Percentiles rank a stretch among this genome's conserved stretches.
Evolutionary conservation across 768 basidiomycete species (phyloP).

Genomic region (Daedaleopsis nitida): DNA sequence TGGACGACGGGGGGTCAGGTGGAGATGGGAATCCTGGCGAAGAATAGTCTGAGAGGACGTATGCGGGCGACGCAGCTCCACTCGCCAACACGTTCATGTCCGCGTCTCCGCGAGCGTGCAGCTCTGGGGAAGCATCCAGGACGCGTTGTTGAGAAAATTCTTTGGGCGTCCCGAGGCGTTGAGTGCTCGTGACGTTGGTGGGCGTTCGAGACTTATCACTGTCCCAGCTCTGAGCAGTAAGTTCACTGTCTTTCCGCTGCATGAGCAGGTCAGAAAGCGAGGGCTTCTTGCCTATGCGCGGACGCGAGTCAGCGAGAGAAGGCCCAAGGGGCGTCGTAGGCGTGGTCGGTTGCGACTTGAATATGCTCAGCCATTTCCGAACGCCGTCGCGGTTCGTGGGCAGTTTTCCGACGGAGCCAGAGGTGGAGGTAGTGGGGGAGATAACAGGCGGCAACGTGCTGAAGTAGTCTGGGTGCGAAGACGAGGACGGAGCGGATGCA

Average conservation of each 20-base stretch:
- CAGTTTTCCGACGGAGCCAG: slow-evolving; percentile 46
- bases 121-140: neutral
- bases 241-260: slow-evolving; percentile 56
- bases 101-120: slow-evolving; percentile 12
- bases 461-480: slow-evolving; percentile 43
- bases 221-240: slow-evolving; percentile 62
- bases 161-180: slow-evolving; percentile 10
- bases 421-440: slow-evolving; percentile 40
- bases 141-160: neutral
- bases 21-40: slow-evolving; percentile 32
- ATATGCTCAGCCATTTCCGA: slow-evolving; percentile 73
- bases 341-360: slow-evolving; percentile 46
- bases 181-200: slow-evolving; percentile 37
- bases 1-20: slow-evolving; percentile 59
- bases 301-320: slow-evolving; percentile 32
- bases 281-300: slow-evolving; percentile 52
- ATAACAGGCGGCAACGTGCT: slow-evolving; percentile 9
- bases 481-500: slow-evolving; percentile 46
- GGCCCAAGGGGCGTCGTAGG: slow-evolving; percentile 35
- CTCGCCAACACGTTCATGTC: slow-evolving; percentile 16
- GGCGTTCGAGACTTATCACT: slow-evolving; percentile 51
- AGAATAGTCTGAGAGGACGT: slow-evolving; percentile 20
- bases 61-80: slow-evolving; percentile 22
- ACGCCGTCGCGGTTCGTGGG: slow-evolving; percentile 80
- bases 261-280: slow-evolving; percentile 68